A percentile compares a stretch with the other conserved stretches of the same genome.
phyloP scores from a whole-genome alignment of 78 protist species.

The Dictyostelium citrinum region DNA sequence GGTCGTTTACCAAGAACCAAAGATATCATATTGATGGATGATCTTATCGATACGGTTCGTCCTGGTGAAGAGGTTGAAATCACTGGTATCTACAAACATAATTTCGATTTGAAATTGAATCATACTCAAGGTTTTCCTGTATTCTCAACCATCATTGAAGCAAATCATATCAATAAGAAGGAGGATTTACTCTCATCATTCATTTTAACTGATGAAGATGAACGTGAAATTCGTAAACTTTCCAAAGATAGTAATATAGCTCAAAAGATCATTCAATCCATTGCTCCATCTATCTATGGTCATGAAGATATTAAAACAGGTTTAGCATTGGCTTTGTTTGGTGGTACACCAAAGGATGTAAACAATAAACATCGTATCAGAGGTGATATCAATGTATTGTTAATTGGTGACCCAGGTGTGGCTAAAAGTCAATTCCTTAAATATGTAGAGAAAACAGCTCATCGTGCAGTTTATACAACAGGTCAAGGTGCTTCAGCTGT shows the following conservation, averaged over 20 bases:
- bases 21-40: slow-evolving; percentile 93
- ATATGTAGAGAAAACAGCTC: slow-evolving; percentile 97
- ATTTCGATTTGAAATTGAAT: slow-evolving; percentile 91
- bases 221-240: slow-evolving; percentile 70
- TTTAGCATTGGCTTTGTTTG: slow-evolving; percentile 96
- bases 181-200: slow-evolving; percentile 70
- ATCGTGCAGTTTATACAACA: slow-evolving; percentile 98
- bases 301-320: slow-evolving; percentile 97
- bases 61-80: slow-evolving; percentile 98
- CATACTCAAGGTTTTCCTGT: slow-evolving; percentile 97
- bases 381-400: slow-evolving; percentile 99
- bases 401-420: slow-evolving; percentile 99
- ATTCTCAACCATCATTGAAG: slow-evolving; percentile 97
- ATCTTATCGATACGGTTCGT: slow-evolving; percentile 94
- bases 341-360: slow-evolving; percentile 89
- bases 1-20: slow-evolving; percentile 99
- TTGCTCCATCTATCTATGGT: slow-evolving; percentile 99
- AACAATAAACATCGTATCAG: slow-evolving; percentile 92
- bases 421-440: slow-evolving; percentile 99
- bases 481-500: slow-evolving; percentile 99
- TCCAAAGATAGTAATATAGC: slow-evolving; percentile 85
- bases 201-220: slow-evolving; percentile 94
- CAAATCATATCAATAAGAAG: slow-evolving; percentile 88
- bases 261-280: slow-evolving; percentile 86
- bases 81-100: slow-evolving; percentile 92